Percentiles rank a stretch among this genome's conserved stretches.
These are phyloP conservation scores for Panicum virgatum DNA, from an alignment of 202 grass and related monocot species.

Conservation along the genomic window DNA sequence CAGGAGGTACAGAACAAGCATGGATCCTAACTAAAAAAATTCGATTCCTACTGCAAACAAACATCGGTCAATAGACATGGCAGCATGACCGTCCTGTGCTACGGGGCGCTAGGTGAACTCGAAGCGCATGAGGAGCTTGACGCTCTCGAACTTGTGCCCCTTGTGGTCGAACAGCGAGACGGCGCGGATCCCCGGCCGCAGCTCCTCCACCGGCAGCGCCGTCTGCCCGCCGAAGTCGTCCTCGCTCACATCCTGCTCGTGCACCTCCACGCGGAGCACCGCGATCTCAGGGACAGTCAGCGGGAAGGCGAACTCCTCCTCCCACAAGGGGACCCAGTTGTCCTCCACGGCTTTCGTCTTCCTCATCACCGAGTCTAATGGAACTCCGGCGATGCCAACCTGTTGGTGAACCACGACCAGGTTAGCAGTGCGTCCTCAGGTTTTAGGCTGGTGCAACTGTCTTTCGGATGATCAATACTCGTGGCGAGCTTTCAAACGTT, in stretches of 20 bases:
- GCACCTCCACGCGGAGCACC: conserved; percentile 85
- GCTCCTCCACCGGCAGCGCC: conserved; percentile 65
- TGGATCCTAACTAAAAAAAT: neutral
- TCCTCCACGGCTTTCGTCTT: conserved; percentile 91
- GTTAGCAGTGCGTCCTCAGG: neutral
- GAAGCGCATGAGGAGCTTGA: conserved; percentile 90
- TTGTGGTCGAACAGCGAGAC: conserved; percentile 69
- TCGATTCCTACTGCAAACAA: neutral
- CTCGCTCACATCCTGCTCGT: conserved; percentile 85
- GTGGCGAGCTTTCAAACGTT: neutral
- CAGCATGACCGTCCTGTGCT: neutral
- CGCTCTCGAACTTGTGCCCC: conserved; percentile 67
- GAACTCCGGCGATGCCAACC: conserved; percentile 94
- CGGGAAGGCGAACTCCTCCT: conserved; percentile 78
- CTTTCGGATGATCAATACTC: neutral
- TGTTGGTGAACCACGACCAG: conserved; percentile 28
- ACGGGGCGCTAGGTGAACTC: conserved; percentile 61
- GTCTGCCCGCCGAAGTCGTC: conserved; percentile 92
- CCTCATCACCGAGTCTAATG: conserved; percentile 71
- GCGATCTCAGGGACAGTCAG: conserved; percentile 84
- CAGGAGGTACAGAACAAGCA: neutral
- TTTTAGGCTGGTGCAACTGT: neutral
- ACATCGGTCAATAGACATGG: conserved; percentile 2
- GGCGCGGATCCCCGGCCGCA: conserved; percentile 67
- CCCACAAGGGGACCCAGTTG: conserved; percentile 78